Conservation (phyloP, 495 filamentous ascomycete species). For the Lasiosphaeriaceae sp. region DNA sequence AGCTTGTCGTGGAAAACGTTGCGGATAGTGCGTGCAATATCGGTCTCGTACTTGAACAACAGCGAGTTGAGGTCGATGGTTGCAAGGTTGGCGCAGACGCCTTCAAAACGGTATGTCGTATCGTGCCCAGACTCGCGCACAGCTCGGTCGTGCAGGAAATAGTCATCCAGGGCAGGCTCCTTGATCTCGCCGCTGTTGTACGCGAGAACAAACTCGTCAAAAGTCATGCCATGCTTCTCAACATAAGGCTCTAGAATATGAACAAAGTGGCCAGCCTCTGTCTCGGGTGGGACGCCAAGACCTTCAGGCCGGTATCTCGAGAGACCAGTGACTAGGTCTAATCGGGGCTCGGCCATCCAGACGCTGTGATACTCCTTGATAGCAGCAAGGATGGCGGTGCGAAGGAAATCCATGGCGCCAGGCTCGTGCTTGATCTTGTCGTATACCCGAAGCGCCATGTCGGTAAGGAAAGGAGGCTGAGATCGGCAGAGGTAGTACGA, state of each 20-base stretch:
- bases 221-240: slow-evolving; percentile 74
- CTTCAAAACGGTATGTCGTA: slow-evolving; percentile 87
- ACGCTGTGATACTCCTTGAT: slow-evolving; percentile 96
- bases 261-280: slow-evolving; percentile 80
- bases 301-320: slow-evolving; percentile 88
- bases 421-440: slow-evolving; percentile 81
- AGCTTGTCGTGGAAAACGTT: slow-evolving; percentile 76
- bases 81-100: slow-evolving; percentile 79
- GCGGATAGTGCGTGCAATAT: slow-evolving; percentile 81
- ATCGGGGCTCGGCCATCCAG: slow-evolving; percentile 77
- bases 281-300: slow-evolving; percentile 90
- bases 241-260: slow-evolving; percentile 85
- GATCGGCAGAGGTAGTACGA: slow-evolving; percentile 92
- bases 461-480: slow-evolving; percentile 94
- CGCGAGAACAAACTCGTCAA: slow-evolving; percentile 75
- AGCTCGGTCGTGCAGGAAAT: slow-evolving; percentile 91
- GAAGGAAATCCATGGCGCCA: slow-evolving; percentile 71
- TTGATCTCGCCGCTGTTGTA: slow-evolving; percentile 76
- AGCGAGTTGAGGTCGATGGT: slow-evolving; percentile 93
- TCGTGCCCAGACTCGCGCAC: slow-evolving; percentile 97
- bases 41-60: slow-evolving; percentile 92
- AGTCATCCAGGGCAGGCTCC: slow-evolving; percentile 88
- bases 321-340: slow-evolving; percentile 76
- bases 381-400: slow-evolving; percentile 74
- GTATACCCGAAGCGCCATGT: slow-evolving; percentile 90